Evolutionary conservation across 805 yeast species (phyloP).

Genomic region (Metschnikowia lochheadii): DNA sequence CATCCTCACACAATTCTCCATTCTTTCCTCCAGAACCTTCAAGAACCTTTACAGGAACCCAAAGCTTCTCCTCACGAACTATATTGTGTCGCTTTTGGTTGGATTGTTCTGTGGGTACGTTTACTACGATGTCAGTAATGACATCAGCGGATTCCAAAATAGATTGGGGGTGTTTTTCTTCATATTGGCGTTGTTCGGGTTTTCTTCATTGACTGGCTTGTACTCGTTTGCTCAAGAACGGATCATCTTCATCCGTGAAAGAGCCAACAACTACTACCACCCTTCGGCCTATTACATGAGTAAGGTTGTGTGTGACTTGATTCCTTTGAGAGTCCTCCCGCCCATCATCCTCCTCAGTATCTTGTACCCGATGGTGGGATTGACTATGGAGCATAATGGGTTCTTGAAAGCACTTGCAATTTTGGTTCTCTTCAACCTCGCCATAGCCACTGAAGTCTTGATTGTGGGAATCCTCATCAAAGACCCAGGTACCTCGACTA

Average conservation of each 20-base stretch:
- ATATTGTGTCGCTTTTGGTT: constrained; percentile 67
- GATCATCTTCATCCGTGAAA: constrained; percentile 83
- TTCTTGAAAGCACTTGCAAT: constrained; percentile 66
- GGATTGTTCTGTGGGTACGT: constrained; percentile 83
- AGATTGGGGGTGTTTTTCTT: constrained; percentile 92
- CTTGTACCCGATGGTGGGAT: constrained; percentile 85
- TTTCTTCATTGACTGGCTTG: constrained; percentile 86
- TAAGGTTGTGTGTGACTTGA: constrained; percentile 82
- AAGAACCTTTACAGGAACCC: constrained; percentile 93
- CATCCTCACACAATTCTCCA: constrained; percentile 59
- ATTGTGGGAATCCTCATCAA: constrained; percentile 83
- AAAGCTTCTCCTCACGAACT: constrained; percentile 78
- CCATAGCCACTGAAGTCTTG: constrained; percentile 79
- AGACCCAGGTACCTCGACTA: constrained; percentile 89
- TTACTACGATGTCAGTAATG: constrained; percentile 78
- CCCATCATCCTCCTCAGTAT: constrained; percentile 78
- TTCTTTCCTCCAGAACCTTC: constrained; percentile 82
- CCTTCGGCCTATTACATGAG: constrained; percentile 83
- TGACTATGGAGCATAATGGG: constrained; percentile 72
- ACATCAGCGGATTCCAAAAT: constrained; percentile 95
- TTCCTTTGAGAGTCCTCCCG: constrained; percentile 92
- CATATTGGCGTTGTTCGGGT: constrained; percentile 86
- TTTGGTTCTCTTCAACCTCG: constrained; percentile 77
- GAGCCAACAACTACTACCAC: constrained; percentile 90
- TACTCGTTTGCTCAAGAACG: constrained; percentile 87